Evolutionary conservation across 495 filamentous ascomycete genomes (phyloP).

Genomic region (Lasiosphaeria miniovina): DNA sequence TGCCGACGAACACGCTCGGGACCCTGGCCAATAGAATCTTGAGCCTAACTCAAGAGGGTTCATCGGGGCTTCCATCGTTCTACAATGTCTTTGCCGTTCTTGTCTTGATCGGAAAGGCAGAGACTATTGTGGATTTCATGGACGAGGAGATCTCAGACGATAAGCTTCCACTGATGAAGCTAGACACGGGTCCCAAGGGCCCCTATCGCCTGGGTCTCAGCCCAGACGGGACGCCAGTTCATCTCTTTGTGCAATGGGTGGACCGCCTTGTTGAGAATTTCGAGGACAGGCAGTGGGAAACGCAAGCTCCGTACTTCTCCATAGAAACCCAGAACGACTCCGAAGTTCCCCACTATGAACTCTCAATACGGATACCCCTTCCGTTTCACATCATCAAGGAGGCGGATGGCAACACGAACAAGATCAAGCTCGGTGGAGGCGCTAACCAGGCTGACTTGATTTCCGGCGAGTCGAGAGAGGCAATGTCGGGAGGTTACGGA

Average conservation of each 20-base stretch:
- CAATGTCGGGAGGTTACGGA: not conserved
- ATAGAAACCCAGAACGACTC: not conserved
- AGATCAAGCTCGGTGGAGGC: not conserved
- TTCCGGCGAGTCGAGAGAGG: not conserved
- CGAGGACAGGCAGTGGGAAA: not conserved
- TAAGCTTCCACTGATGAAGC: not conserved
- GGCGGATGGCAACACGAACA: not conserved
- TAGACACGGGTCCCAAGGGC: not conserved
- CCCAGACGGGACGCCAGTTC: not conserved
- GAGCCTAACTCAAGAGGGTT: not conserved
- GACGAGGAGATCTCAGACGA: not conserved
- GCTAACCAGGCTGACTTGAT: not conserved
- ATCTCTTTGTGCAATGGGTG: not conserved
- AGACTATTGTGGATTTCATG: not conserved
- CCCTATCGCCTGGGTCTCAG: not conserved
- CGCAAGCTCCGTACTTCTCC: not conserved
- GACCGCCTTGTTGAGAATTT: not conserved
- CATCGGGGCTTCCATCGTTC: not conserved
- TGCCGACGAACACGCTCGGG: not conserved
- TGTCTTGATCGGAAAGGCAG: constrained; percentile 3
- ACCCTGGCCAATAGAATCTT: not conserved
- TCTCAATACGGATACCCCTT: not conserved
- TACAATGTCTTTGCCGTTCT: constrained; percentile 7
- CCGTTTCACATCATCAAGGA: not conserved
- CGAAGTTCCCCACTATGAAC: not conserved